Percentiles rank a stretch among this genome's conserved stretches.
These are phyloP conservation scores for Aspergillus versicolor DNA, from an alignment of 2,329 filamentous ascomycete species.

Conservation along the genomic window DNA sequence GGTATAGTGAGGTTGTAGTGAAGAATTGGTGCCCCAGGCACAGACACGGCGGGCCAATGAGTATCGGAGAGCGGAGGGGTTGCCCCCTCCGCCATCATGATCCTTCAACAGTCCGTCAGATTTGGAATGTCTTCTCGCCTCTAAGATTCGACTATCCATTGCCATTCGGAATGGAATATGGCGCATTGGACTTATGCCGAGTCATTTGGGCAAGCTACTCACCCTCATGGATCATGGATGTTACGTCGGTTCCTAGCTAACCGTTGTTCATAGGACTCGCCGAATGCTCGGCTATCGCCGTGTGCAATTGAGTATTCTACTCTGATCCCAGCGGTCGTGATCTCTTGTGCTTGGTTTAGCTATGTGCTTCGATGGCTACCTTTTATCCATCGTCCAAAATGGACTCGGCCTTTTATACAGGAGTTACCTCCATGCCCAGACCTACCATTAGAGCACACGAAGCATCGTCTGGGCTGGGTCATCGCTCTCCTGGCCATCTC, in stretches of 20 bases:
- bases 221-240: too few relatives aligned
- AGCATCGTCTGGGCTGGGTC: conserved; percentile 33
- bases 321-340: conserved; percentile 27
- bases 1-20: neutral
- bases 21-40: neutral
- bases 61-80: neutral
- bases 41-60: neutral
- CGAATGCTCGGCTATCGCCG: conserved; percentile 33
- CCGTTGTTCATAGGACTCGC: conserved; percentile 32
- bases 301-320: conserved; percentile 37
- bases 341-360: conserved; percentile 26
- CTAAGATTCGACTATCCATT: conserved; percentile 6
- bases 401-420: conserved; percentile 53
- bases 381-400: conserved; percentile 42
- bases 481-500: conserved; percentile 41
- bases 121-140: neutral
- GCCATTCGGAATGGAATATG: conserved; percentile 10
- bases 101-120: neutral
- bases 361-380: conserved; percentile 29
- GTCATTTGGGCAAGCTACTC: conserved; percentile 18
- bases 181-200: conserved; percentile 13
- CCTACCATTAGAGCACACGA: conserved; percentile 31
- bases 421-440: conserved; percentile 37
- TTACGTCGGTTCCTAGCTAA: neutral
- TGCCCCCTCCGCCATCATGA: neutral